A percentile compares a stretch with the other conserved stretches of the same genome.
Evolutionary conservation across 345 rosid species (phyloP).

Genomic region (Dimocarpus longan): DNA sequence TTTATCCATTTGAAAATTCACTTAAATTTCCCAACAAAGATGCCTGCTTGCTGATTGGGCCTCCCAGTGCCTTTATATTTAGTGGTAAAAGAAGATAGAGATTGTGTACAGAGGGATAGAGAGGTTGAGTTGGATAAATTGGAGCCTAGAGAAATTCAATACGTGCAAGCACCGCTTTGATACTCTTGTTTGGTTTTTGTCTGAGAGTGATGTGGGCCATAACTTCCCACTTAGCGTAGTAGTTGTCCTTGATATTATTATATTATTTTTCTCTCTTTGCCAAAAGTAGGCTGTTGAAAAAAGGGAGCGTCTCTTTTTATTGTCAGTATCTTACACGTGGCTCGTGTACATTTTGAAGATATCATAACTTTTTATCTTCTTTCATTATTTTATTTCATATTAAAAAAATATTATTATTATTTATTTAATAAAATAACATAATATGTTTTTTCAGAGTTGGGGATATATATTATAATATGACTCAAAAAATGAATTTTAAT

Average conservation of each 20-base stretch:
- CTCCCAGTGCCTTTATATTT: neutral
- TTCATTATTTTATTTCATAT: neutral
- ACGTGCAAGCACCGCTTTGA: neutral
- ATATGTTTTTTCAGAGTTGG: no score
- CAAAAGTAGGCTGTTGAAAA: slow-evolving; percentile 26
- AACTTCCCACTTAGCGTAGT: neutral
- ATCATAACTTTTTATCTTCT: slow-evolving; percentile 5
- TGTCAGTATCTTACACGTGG: slow-evolving; percentile 19
- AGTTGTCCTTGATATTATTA: neutral
- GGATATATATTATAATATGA: no score
- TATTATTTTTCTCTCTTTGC: neutral
- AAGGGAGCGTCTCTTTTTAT: slow-evolving; percentile 19
- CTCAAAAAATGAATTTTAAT: no score
- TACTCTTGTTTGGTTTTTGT: neutral
- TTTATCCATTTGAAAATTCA: neutral
- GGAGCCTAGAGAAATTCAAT: slow-evolving; percentile 9
- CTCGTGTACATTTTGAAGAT: slow-evolving; percentile 14
- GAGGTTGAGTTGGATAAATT: neutral
- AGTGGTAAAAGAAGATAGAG: neutral
- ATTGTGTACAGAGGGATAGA: neutral
- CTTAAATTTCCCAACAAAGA: neutral
- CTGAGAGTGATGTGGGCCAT: neutral
- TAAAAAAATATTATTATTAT: no score
- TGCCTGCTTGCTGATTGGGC: neutral
- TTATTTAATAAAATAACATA: no score